phyloP scores from a whole-genome alignment of 2,329 filamentous ascomycete genomes.

The Fusarium sp. region DNA sequence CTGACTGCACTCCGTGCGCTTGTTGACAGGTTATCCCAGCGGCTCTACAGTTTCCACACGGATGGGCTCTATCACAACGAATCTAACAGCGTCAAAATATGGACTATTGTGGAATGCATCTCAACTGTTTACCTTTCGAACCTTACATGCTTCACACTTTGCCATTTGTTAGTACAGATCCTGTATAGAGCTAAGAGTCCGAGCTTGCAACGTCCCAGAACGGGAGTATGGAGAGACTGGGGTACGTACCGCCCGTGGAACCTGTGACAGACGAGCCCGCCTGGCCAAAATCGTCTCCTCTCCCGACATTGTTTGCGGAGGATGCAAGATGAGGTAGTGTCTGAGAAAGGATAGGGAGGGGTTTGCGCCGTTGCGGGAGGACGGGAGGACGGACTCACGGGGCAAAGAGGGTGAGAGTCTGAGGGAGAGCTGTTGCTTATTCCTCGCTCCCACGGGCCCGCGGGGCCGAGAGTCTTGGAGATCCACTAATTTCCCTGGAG shows the following conservation, averaged over 20 bases:
- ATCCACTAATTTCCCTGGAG: not conserved
- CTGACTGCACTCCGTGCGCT: slow-evolving; percentile 14
- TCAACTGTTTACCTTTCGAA: slow-evolving; percentile 26
- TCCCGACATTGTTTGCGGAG: slow-evolving; percentile 17
- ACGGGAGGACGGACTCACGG: slow-evolving; percentile 18
- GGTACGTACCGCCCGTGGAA: slow-evolving; percentile 36
- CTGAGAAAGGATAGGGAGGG: not conserved
- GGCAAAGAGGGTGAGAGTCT: not conserved
- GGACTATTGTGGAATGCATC: not conserved
- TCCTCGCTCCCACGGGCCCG: slow-evolving; percentile 35
- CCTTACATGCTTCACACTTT: slow-evolving; percentile 39
- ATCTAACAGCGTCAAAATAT: slow-evolving; percentile 10
- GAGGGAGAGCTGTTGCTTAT: slow-evolving; percentile 7
- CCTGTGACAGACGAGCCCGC: slow-evolving; percentile 25
- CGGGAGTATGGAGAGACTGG: not conserved
- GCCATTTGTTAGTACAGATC: slow-evolving; percentile 4
- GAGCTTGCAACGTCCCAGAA: not conserved
- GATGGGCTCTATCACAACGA: slow-evolving; percentile 33
- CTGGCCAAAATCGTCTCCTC: slow-evolving; percentile 37
- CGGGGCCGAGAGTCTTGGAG: slow-evolving; percentile 10
- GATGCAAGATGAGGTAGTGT: not conserved
- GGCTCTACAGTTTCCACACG: slow-evolving; percentile 33
- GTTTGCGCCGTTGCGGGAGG: not conserved
- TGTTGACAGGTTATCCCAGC: slow-evolving; percentile 37
- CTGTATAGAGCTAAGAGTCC: not conserved